phyloP scores from a whole-genome alignment of 116 monocot species.

The Papilionanthe hybrid region DNA sequence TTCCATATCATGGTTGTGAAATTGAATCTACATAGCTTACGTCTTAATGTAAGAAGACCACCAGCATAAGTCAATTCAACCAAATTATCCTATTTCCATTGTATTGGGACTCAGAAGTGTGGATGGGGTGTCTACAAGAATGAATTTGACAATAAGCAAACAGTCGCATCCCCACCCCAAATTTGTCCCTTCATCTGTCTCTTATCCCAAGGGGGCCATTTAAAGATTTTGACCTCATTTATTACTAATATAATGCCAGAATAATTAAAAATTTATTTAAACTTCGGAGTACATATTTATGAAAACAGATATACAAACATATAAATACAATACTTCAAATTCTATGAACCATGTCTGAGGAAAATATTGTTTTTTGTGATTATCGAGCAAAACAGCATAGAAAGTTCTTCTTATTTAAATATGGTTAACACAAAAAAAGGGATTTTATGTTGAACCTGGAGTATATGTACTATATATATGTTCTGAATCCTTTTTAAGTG shows the following conservation, averaged over 20 bases:
- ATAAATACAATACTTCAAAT: background rate
- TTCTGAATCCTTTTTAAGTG: background rate
- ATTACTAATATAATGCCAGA: background rate
- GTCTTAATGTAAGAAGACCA: no score
- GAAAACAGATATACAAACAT: background rate
- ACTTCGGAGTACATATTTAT: background rate
- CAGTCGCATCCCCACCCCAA: background rate
- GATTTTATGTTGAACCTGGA: background rate
- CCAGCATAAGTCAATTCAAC: no score
- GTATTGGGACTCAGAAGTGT: no score
- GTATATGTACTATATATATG: background rate
- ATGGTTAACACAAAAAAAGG: background rate
- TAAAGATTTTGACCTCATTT: background rate
- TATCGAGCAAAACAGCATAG: background rate
- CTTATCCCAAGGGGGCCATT: no score
- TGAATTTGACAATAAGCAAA: background rate
- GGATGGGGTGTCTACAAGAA: background rate
- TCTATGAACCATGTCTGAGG: background rate
- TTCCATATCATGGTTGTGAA: no score
- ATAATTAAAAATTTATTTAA: background rate
- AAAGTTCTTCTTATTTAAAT: background rate
- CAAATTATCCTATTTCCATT: no score
- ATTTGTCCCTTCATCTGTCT: background rate
- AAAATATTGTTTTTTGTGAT: background rate
- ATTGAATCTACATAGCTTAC: no score